Evolutionary conservation across 768 basidiomycete genomes (phyloP).

Genomic region (Royoungia palumana): DNA sequence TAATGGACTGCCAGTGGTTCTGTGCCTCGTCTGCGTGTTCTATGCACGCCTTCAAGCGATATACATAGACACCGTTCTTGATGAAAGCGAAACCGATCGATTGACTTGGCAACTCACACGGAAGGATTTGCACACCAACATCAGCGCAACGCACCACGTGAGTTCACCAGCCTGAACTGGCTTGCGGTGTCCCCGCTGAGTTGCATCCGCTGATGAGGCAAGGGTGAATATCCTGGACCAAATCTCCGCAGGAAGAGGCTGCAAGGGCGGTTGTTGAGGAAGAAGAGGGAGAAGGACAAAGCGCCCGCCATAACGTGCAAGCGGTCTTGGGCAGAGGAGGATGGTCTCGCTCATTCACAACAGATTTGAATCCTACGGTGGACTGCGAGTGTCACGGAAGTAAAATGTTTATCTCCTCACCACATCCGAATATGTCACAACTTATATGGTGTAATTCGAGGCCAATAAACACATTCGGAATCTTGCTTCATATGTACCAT

Average conservation of each 20-base stretch:
- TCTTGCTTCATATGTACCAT: background rate
- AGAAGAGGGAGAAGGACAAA: constrained; percentile 69
- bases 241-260: constrained; percentile 63
- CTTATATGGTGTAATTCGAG: too few relatives aligned
- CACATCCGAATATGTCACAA: background rate
- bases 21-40: background rate
- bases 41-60: background rate
- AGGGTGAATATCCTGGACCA: constrained; percentile 62
- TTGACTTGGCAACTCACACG: constrained; percentile 29
- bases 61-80: background rate
- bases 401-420: background rate
- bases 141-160: constrained; percentile 26
- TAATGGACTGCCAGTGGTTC: background rate
- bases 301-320: constrained; percentile 53
- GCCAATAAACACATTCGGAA: too few relatives aligned
- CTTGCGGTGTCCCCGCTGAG: constrained; percentile 9
- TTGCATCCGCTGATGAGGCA: constrained; percentile 19
- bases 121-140: constrained; percentile 40
- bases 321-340: constrained; percentile 65
- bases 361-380: background rate
- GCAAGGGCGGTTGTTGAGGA: constrained; percentile 48
- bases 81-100: background rate
- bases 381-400: constrained; percentile 5
- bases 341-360: constrained; percentile 38
- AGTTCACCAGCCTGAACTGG: constrained; percentile 1